Percentiles rank a stretch among this genome's conserved stretches.
phyloP scores from a whole-genome alignment of 2,329 filamentous ascomycete genomes.

The Neopestalotiopsis sp. region DNA sequence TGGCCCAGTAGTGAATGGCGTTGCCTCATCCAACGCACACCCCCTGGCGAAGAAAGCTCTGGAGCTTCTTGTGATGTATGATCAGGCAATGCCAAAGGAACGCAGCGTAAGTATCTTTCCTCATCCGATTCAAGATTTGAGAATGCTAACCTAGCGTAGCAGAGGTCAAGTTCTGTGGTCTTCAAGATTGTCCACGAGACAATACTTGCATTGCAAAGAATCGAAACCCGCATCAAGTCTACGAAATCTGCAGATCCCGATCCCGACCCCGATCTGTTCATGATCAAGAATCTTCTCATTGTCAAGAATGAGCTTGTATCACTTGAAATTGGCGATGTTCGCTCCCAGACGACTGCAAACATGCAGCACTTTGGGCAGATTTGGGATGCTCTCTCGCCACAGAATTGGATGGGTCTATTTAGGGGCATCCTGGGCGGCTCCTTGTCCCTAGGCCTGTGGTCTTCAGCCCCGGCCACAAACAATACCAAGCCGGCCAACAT shows the following conservation, averaged over 20 bases:
- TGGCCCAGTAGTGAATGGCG: constrained; percentile 51
- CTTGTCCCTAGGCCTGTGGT: constrained; percentile 43
- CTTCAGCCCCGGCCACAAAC: constrained; percentile 23
- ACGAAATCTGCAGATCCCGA: constrained; percentile 56
- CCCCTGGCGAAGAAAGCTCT: constrained; percentile 63
- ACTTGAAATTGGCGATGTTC: constrained; percentile 83
- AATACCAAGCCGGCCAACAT: constrained; percentile 23
- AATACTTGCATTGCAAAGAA: constrained; percentile 79
- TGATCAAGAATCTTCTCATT: constrained; percentile 92
- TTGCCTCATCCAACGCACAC: constrained; percentile 61
- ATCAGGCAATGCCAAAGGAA: constrained; percentile 68
- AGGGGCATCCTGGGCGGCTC: constrained; percentile 61
- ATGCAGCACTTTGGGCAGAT: constrained; percentile 70
- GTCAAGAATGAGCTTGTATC: constrained; percentile 96
- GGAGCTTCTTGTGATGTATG: constrained; percentile 65
- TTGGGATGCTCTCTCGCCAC: constrained; percentile 65
- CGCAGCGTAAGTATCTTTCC: constrained; percentile 54
- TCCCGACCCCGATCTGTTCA: constrained; percentile 85
- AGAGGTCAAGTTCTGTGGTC: constrained; percentile 59
- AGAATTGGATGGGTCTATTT: constrained; percentile 64
- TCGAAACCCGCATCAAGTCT: constrained; percentile 72
- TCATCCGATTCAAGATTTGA: background rate
- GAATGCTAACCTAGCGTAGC: constrained; percentile 36
- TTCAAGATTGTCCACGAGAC: constrained; percentile 86
- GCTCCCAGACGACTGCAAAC: constrained; percentile 50